Evolutionary conservation across 2,329 filamentous ascomycete species (phyloP).

Genomic region (Sporothrix humicola): DNA sequence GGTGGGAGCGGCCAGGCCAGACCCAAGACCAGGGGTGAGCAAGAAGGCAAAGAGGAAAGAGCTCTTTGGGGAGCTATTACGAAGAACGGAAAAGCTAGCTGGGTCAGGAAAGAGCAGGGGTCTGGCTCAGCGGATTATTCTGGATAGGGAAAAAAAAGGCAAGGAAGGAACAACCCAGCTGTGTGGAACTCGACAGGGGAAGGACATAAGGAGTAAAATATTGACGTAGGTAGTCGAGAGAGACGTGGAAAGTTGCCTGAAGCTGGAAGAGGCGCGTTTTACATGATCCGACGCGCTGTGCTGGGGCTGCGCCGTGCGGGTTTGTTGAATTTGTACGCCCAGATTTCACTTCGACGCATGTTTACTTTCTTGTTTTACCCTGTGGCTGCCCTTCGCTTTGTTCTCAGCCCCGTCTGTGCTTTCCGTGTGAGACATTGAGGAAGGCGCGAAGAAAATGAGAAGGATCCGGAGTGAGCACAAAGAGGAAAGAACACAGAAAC

Average conservation of each 20-base stretch:
- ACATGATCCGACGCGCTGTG: slow-evolving; percentile 6
- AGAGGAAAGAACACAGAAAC: not conserved
- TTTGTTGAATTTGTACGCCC: not conserved
- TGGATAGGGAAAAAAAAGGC: not conserved
- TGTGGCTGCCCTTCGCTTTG: not conserved
- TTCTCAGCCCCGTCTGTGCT: slow-evolving; percentile 24
- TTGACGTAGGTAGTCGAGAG: not conserved
- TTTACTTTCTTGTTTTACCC: slow-evolving; percentile 16
- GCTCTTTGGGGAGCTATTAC: slow-evolving; percentile 24
- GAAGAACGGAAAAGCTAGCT: slow-evolving; percentile 25
- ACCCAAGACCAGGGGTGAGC: not conserved
- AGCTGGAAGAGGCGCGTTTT: slow-evolving; percentile 15
- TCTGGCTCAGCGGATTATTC: not conserved
- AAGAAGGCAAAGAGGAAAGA: slow-evolving; percentile 21
- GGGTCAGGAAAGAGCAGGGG: slow-evolving; percentile 28
- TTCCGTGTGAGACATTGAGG: slow-evolving; percentile 14
- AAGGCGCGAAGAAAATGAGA: slow-evolving; percentile 9
- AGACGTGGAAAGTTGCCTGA: not conserved
- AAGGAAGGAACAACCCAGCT: slow-evolving; percentile 10
- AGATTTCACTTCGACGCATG: not conserved
- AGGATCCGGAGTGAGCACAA: not conserved
- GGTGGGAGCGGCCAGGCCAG: slow-evolving; percentile 20
- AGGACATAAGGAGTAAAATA: not conserved
- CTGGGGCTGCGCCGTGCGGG: not conserved
- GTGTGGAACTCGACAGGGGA: slow-evolving; percentile 7